Evolutionary conservation across 805 yeast genomes (phyloP).

Genomic region (Naumovozyma dairenensis): DNA sequence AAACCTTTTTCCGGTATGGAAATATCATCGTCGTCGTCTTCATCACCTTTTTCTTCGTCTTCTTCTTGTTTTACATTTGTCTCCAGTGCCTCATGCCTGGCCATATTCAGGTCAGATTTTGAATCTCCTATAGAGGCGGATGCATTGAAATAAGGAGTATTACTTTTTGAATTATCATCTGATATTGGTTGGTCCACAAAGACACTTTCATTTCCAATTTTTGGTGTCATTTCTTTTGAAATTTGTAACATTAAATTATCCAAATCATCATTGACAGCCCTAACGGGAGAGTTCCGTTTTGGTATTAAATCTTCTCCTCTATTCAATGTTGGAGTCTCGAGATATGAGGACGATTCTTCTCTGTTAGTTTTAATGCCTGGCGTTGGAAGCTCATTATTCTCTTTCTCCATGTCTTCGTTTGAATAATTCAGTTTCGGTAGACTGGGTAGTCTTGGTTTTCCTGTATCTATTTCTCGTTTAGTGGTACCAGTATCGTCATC

Average conservation of each 20-base stretch:
- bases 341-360: too few species aligned
- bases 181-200: neutral
- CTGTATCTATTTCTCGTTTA: constrained; percentile 4
- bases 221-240: constrained; percentile 26
- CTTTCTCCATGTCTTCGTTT: constrained; percentile 3
- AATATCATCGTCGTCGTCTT: constrained; percentile 12
- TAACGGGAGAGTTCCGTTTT: constrained; percentile 5
- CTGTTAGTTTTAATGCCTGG: too few species aligned
- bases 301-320: neutral
- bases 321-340: neutral
- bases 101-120: neutral
- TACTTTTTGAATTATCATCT: neutral
- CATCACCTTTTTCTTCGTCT: too few species aligned
- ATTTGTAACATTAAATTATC: constrained; percentile 26
- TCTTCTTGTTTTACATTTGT: too few species aligned
- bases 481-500: constrained; percentile 6
- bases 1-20: constrained; percentile 19
- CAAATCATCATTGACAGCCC: constrained; percentile 20
- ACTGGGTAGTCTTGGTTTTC: constrained; percentile 11
- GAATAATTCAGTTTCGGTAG: constrained; percentile 21
- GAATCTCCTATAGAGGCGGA: neutral
- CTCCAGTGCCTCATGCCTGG: neutral
- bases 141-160: neutral
- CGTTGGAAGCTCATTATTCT: neutral
- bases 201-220: neutral